Percentiles rank a stretch among this genome's conserved stretches.
Conservation (phyloP, 331 rosid genomes). For the Stylosanthes scabra region DNA sequence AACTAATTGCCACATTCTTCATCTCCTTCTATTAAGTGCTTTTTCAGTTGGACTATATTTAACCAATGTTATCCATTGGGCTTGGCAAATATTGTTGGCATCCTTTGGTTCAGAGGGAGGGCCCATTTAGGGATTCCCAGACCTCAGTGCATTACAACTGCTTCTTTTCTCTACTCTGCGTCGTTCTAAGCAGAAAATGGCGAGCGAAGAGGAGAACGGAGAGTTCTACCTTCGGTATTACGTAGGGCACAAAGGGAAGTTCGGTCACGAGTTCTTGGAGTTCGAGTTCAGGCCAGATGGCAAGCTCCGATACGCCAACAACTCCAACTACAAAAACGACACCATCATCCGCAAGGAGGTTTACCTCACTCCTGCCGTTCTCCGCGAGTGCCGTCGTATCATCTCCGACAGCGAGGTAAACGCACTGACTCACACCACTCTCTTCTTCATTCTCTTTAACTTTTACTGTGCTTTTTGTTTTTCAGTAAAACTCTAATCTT, state of each 20-base stretch:
- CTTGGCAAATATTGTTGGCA: no score
- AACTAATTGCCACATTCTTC: no score
- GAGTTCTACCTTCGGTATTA: slow-evolving; percentile 84
- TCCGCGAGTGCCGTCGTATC: slow-evolving; percentile 93
- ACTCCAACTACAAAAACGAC: slow-evolving; percentile 98
- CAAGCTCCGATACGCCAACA: slow-evolving; percentile 86
- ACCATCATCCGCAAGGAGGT: slow-evolving; percentile 97
- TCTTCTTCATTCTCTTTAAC: neutral
- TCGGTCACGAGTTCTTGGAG: slow-evolving; percentile 93
- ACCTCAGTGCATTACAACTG: no score
- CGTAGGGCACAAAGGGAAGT: slow-evolving; percentile 93
- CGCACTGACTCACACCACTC: neutral
- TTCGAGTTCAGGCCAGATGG: slow-evolving; percentile 94
- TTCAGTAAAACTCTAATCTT: no score
- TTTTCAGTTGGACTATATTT: no score
- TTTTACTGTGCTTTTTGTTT: no score
- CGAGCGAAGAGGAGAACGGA: slow-evolving; percentile 59
- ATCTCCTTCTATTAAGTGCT: no score
- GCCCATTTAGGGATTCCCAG: no score
- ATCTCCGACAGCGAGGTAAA: slow-evolving; percentile 86
- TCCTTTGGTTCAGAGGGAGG: no score
- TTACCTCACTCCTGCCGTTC: slow-evolving; percentile 88
- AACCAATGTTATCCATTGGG: no score
- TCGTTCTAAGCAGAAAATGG: slow-evolving; percentile 46
- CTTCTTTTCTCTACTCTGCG: no score